Conservation (phyloP, 2,329 filamentous ascomycete species). For the Neopestalotiopsis rosae region DNA sequence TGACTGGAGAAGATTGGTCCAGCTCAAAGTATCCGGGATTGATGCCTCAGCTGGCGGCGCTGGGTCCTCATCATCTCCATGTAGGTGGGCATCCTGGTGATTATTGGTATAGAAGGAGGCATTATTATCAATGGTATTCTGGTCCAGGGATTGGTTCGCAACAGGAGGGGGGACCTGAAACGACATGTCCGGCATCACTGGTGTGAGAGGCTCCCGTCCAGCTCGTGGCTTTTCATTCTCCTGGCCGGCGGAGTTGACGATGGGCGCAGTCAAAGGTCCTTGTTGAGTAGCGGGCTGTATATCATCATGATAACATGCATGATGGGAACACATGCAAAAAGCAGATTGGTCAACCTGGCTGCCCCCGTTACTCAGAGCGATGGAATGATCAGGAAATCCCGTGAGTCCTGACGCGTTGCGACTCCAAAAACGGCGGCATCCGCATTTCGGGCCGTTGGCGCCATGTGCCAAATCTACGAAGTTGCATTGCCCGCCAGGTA, state of each 20-base stretch:
- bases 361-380: conserved; percentile 30
- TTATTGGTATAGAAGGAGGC: conserved; percentile 41
- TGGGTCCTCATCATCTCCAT: conserved; percentile 28
- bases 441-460: conserved; percentile 58
- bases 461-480: conserved; percentile 60
- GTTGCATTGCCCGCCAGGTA: conserved; percentile 62
- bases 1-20: conserved; percentile 50
- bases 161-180: conserved; percentile 43
- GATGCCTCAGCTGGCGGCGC: conserved; percentile 43
- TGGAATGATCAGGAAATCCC: conserved; percentile 31
- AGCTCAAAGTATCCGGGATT: conserved; percentile 62
- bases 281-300: conserved; percentile 33
- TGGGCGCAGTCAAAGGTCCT: conserved; percentile 29
- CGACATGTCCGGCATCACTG: conserved; percentile 49
- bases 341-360: conserved; percentile 44
- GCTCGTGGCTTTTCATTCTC: conserved; percentile 58
- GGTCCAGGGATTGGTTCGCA: conserved; percentile 46
- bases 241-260: conserved; percentile 42
- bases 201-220: conserved; percentile 57
- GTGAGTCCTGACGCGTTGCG: conserved; percentile 42
- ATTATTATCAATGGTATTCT: conserved; percentile 40
- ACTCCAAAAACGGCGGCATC: conserved; percentile 67
- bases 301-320: conserved; percentile 67
- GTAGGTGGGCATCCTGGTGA: conserved; percentile 31
- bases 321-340: conserved; percentile 68